A percentile compares a stretch with the other conserved stretches of the same genome.
These are phyloP conservation scores for Schizopora paradoxa DNA, from an alignment of 1,284 basidiomycete species.

Conservation along the genomic window DNA sequence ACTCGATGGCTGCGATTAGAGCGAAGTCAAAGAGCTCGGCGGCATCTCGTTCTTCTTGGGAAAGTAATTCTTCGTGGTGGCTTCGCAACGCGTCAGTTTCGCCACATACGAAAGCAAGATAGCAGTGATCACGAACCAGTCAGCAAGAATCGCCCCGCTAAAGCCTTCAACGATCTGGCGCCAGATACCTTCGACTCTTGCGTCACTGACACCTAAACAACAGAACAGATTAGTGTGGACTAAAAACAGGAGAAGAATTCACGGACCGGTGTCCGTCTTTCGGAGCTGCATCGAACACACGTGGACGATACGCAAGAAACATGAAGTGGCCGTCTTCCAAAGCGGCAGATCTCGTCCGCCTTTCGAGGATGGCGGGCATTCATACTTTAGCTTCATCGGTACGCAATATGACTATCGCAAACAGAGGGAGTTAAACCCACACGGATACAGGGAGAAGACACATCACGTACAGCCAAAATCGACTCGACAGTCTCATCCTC, in stretches of 20 bases:
- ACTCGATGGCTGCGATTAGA: constrained; percentile 74
- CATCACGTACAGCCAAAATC: constrained; percentile 63
- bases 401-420: constrained; percentile 73
- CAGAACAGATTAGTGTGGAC: constrained; percentile 1
- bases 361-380: constrained; percentile 83
- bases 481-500: constrained; percentile 79
- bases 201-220: constrained; percentile 47
- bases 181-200: constrained; percentile 77
- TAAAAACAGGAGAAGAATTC: neutral
- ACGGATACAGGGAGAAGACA: neutral
- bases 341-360: constrained; percentile 81
- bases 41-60: constrained; percentile 60
- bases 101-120: constrained; percentile 1
- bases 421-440: constrained; percentile 6
- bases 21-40: constrained; percentile 89
- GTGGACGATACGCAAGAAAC: constrained; percentile 64
- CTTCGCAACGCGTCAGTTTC: constrained; percentile 29
- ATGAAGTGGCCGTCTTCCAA: constrained; percentile 85
- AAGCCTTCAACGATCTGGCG: constrained; percentile 81
- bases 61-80: constrained; percentile 46
- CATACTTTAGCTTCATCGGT: constrained; percentile 91
- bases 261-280: constrained; percentile 40
- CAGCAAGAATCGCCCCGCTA: constrained; percentile 75
- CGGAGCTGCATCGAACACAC: constrained; percentile 52
- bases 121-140: constrained; percentile 54